phyloP scores from a whole-genome alignment of 805 yeast genomes.

The Yarrowia osloensis region DNA sequence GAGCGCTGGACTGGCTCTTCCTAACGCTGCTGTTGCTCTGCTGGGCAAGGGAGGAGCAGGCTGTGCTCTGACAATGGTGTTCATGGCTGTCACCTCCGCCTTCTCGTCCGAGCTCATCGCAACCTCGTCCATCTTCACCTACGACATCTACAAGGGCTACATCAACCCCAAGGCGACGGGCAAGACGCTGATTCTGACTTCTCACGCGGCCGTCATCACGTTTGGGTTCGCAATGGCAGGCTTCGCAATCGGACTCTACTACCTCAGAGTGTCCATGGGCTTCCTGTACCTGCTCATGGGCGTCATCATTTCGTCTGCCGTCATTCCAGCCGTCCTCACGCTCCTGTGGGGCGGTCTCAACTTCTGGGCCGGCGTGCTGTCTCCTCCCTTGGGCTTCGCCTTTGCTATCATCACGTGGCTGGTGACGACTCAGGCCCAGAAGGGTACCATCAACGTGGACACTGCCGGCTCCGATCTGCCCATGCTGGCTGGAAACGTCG shows the following conservation, averaged over 20 bases:
- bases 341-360: conserved; percentile 68
- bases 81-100: conserved; percentile 93
- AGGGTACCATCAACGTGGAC: conserved; percentile 57
- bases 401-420: conserved; percentile 73
- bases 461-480: conserved; percentile 81
- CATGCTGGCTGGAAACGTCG: conserved; percentile 87
- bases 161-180: conserved; percentile 78
- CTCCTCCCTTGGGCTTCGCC: conserved; percentile 78
- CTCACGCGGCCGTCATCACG: conserved; percentile 66
- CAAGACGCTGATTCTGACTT: conserved; percentile 63
- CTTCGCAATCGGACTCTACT: conserved; percentile 76
- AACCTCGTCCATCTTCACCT: conserved; percentile 80
- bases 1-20: conserved; percentile 67
- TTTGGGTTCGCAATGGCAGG: conserved; percentile 72
- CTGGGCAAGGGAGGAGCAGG: conserved; percentile 89
- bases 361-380: conserved; percentile 62
- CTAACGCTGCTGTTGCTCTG: conserved; percentile 78
- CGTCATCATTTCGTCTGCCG: conserved; percentile 83
- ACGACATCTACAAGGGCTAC: conserved; percentile 81
- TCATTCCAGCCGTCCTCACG: conserved; percentile 72
- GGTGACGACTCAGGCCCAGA: conserved; percentile 44
- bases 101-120: conserved; percentile 90
- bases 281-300: conserved; percentile 89
- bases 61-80: conserved; percentile 73
- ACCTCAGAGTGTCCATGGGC: conserved; percentile 84